A percentile compares a stretch with the other conserved stretches of the same genome.
phyloP scores from a whole-genome alignment of 371 early-diverging fungal species.

The Syncephalastrum monosporum region DNA sequence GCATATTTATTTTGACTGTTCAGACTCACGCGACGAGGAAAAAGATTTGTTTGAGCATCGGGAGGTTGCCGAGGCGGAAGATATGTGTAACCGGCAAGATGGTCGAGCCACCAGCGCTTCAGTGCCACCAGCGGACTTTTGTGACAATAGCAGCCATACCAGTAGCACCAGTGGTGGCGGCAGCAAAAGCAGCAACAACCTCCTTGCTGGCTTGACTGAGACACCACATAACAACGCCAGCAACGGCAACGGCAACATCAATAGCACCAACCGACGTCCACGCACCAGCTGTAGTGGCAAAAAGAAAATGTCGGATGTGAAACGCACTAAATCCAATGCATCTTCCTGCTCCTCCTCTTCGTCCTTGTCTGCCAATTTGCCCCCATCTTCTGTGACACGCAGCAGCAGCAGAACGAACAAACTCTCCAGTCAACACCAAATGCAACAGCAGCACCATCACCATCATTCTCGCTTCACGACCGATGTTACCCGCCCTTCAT shows the following conservation, averaged over 20 bases:
- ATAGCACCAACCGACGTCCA: not conserved
- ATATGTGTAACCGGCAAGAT: too few relatives aligned
- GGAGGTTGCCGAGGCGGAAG: too few relatives aligned
- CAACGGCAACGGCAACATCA: not conserved
- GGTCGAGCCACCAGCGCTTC: too few relatives aligned
- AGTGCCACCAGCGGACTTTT: slow-evolving; percentile 1
- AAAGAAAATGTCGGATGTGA: not conserved
- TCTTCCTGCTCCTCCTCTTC: too few relatives aligned
- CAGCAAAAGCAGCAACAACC: not conserved
- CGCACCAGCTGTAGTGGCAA: not conserved
- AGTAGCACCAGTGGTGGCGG: not conserved
- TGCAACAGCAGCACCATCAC: slow-evolving; percentile 9
- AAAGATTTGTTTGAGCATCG: too few relatives aligned
- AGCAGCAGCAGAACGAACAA: too few relatives aligned
- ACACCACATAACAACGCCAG: too few relatives aligned
- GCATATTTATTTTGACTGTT: too few relatives aligned
- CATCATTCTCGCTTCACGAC: slow-evolving; percentile 1
- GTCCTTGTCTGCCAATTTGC: too few relatives aligned
- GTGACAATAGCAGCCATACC: not conserved
- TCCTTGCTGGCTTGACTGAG: not conserved
- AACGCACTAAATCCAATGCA: too few relatives aligned
- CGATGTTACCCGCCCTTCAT: not conserved
- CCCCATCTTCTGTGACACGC: too few relatives aligned
- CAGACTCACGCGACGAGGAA: too few relatives aligned
- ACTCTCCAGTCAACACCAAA: not conserved